Conservation (phyloP, 2,329 filamentous ascomycete genomes). For the Microdochium nivale region DNA sequence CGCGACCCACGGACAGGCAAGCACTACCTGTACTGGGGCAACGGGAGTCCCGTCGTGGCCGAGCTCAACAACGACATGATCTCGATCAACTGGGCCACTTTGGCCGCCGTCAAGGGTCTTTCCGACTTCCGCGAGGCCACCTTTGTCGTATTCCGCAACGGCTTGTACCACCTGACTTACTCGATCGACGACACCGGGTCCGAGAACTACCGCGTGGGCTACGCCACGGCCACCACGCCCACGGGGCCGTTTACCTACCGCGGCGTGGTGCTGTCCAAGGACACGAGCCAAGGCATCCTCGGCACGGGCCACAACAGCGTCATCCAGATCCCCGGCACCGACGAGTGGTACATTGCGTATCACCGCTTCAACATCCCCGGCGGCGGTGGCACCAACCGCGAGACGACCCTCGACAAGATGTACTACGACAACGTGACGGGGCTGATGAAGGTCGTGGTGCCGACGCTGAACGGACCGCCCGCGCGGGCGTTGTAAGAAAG, state of each 20-base stretch:
- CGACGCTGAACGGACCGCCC: conserved; percentile 17
- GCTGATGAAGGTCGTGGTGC: conserved; percentile 25
- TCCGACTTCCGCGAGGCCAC: conserved; percentile 31
- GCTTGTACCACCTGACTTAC: conserved; percentile 38
- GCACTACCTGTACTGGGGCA: conserved; percentile 57
- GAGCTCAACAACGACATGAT: conserved; percentile 36
- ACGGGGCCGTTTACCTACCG: conserved; percentile 35
- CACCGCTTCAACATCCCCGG: conserved; percentile 36
- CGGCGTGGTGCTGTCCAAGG: conserved; percentile 33
- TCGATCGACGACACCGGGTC: conserved; percentile 37
- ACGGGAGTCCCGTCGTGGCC: conserved; percentile 29
- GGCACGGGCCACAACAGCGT: conserved; percentile 36
- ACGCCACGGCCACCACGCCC: conserved; percentile 28
- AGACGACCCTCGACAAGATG: conserved; percentile 32
- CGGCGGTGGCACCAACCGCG: conserved; percentile 32
- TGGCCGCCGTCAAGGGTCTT: conserved; percentile 23
- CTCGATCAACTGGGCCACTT: conserved; percentile 28
- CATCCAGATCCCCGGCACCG: conserved; percentile 34
- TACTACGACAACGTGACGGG: conserved; percentile 27
- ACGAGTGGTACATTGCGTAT: conserved; percentile 41
- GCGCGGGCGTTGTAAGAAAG: neutral
- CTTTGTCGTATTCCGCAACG: conserved; percentile 34
- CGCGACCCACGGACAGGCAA: conserved; percentile 47
- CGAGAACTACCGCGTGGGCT: conserved; percentile 36
- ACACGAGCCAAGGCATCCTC: conserved; percentile 29